Percentiles rank a stretch among this genome's conserved stretches.
phyloP scores from a whole-genome alignment of 306 rosid species.

The Sicyos edulis region DNA sequence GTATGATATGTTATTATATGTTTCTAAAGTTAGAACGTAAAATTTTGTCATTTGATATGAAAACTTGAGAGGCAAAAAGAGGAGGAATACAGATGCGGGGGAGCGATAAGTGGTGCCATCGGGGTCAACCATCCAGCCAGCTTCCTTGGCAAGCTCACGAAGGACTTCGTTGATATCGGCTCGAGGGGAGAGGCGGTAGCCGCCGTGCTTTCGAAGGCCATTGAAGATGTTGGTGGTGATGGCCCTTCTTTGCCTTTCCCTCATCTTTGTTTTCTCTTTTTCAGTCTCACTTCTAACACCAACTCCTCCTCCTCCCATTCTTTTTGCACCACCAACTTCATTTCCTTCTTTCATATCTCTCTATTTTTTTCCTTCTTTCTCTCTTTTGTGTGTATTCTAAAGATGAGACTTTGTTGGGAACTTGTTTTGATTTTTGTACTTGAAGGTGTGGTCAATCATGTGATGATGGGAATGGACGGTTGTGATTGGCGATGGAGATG shows the following conservation, averaged over 20 bases:
- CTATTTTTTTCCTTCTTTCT: background rate
- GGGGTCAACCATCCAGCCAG: conserved; percentile 39
- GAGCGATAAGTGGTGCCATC: conserved; percentile 51
- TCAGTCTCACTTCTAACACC: conserved; percentile 36
- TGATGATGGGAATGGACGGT: conserved; percentile 1
- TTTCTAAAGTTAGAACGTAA: background rate
- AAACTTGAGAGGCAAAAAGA: background rate
- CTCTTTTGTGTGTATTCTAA: background rate
- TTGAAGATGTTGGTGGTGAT: conserved; percentile 49
- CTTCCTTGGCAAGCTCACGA: conserved; percentile 42
- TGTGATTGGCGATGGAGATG: background rate
- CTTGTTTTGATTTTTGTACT: background rate
- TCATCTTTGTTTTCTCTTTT: conserved; percentile 48
- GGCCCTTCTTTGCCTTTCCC: conserved; percentile 48
- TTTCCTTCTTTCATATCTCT: background rate
- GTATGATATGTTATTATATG: too few relatives aligned
- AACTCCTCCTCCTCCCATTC: conserved; percentile 20
- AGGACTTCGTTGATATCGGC: conserved; percentile 53
- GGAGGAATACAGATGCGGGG: background rate
- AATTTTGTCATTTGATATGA: background rate
- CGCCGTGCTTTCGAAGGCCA: conserved; percentile 45
- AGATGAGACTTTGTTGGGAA: background rate
- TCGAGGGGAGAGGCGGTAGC: conserved; percentile 40
- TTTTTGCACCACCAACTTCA: conserved; percentile 9
- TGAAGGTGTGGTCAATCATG: background rate